Base-by-base conservation (phyloP, 495 filamentous ascomycete species). In the Penicillium bialowiezense region DNA sequence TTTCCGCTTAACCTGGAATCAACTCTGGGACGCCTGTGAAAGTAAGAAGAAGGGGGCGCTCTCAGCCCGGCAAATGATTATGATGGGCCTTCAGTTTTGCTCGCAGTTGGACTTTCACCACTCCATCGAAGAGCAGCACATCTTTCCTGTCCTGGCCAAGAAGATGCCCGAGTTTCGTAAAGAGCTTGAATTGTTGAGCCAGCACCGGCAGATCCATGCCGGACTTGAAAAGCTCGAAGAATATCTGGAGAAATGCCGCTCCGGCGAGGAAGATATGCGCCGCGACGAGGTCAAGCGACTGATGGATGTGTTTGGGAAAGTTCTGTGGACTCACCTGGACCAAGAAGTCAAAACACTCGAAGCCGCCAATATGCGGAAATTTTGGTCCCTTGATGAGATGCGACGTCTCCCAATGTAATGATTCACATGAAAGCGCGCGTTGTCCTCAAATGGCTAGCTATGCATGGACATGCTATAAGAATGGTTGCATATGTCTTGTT, bases 311-410 rank as follows among this genome's bases (percentile, higher is more conserved):
- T 85, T 83, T 63, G 79, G 83, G n/a, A 69, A 74, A 15, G 85
- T 90, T 41, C 59, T 92, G 32, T 85, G 87, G 81, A 68, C 57
- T 40, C 88, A 92, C 73, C 63, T 92, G 43, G 83, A 87, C 52
- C 76, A 90, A 48, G 88, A 91, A 71, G 86, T 91, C 4, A 53
- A 72, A 55, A 78, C 82, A 23, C 63, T 92, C 3, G 77, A 79
- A 4, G 87, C 90, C 36, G 88, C 93, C 60, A 92, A 90, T 63
- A 95, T 97, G 91, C 75, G 90, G 58, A 81, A 77, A 58, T 90
- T 86, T 65, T 97, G 89, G 89, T 85, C 74, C 1, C 21, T 82
- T 33, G 80, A 86, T 46, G 91, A 96, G 73, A 85, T 97, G 70
- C 74, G 69, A 60, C 56, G 69, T 33, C 76, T 96, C 64, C 85